Base-by-base conservation (phyloP, 2,329 filamentous ascomycete genomes). In the Annulohypoxylon truncatum region DNA sequence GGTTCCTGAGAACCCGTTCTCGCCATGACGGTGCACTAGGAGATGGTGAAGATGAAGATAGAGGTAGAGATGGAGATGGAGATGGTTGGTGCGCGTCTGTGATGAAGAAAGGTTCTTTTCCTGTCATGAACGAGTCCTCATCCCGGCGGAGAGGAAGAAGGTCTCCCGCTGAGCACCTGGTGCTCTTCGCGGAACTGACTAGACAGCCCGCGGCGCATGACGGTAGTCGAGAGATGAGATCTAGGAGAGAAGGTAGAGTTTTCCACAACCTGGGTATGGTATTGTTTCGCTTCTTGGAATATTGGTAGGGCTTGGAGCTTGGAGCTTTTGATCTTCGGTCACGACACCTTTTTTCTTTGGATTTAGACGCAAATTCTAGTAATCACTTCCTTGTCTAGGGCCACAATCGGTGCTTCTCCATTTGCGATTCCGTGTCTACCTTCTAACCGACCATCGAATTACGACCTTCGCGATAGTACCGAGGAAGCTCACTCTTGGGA, bases 211-310 rank as follows among this genome's bases (percentile, higher is more conserved):
- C 50, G 40, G 76, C 76, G 64, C 76, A 77, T 40, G 55, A 28
- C 10, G 76, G 76, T 9, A 77, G 64, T 52, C 74, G 63, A 8
- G 72, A 69, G 12, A 78, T 71, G 20, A 76, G 70, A 33, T 69
- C 69, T 28, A 12, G 20, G 48, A 50, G 38, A 15, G 29, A 18
- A 8, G 13, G n/a, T 38, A 18, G n/a, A 38, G n/a, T 18, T 38
- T n/a, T 18, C 15, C 12, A 15, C 13, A 38, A 29, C 35, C 46
- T 50, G 13, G 26, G 10, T 48, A 48, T 26, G 20, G 42, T n/a
- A 10, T 4, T 26, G 6, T 12, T 15, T 28, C 44, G 24, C 44
- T 48, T 48, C 44, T 48, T 48, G 24, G 24, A 13, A 29, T 24
- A n/a, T 48, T 15, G 42, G 42, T 46, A 46, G 20, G 42, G 44